These are phyloP conservation scores for Saitozyma sp. DNA, from an alignment of 768 basidiomycete genomes.

Conservation along the genomic window DNA sequence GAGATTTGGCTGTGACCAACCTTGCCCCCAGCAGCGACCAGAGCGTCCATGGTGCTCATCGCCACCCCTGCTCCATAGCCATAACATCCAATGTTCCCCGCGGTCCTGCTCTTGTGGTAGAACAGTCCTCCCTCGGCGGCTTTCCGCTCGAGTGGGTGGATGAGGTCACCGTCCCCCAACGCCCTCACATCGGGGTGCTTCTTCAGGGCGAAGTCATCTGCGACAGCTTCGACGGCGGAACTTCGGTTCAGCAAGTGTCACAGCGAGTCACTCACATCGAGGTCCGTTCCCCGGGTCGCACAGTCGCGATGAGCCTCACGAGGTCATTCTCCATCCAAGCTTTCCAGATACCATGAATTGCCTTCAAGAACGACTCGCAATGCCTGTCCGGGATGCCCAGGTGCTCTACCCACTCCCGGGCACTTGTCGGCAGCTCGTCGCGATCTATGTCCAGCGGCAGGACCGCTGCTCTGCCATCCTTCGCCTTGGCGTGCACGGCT, in stretches of 20 bases:
- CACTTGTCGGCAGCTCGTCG: no score
- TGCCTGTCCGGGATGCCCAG: no score
- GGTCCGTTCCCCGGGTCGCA: no score
- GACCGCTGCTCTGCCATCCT: no score
- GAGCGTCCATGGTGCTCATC: constrained; percentile 21
- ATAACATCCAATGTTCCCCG: constrained; percentile 14
- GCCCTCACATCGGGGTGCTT: background rate
- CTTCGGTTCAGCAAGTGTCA: background rate
- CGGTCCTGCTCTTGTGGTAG: constrained; percentile 9
- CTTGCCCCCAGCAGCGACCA: constrained; percentile 10
- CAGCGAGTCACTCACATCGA: no score
- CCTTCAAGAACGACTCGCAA: no score
- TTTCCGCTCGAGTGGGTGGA: background rate
- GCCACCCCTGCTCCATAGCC: constrained; percentile 19
- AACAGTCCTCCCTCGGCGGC: constrained; percentile 5
- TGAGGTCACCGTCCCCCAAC: background rate
- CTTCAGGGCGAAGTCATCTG: background rate
- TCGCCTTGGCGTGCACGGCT: no score
- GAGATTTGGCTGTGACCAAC: background rate
- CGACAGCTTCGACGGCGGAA: background rate
- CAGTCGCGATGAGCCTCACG: no score
- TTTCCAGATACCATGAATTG: no score
- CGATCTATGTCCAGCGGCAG: no score
- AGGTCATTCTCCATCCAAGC: no score
- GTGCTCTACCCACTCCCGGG: no score